Base-by-base conservation (phyloP, 495 filamentous ascomycete genomes). In the Aspergillus funiculosus region DNA sequence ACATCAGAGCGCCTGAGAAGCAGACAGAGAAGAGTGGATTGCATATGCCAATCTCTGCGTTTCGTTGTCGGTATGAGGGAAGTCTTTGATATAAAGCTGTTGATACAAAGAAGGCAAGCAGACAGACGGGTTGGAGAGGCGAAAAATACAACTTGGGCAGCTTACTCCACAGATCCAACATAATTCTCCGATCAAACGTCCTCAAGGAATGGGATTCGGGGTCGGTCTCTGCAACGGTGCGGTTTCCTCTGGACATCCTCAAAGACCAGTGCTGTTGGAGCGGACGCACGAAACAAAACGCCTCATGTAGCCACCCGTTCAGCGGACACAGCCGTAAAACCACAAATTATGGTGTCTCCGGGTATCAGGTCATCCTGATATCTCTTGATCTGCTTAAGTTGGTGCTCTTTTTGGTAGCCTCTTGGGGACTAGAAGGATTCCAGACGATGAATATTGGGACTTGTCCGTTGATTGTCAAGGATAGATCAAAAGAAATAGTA, bases 281-380 rank as follows among this genome's bases (percentile, higher is more conserved):
- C 41, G 36, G 32, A 37, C 15, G 22, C 24, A 18, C 39, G 39
- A 51, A 39, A 52, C 44, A 50, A 48, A 53, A 24, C 31, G 46
- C 53, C 53, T 46, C 51, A 53, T 57, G 50, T 57, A 31, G 17
- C 34, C 46, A 53, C 32, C 54, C 54, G 54, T 13, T 30, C 32
- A 37, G 29, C 27, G 28, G 31, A 10, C 29, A 43, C 38, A 32
- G 22, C 31, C 35, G 44, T 42, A 50, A 36, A 48, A 37, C 34
- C n/a, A 26, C 29, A 31, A 44, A 43, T 28, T 25, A n/a, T 25
- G 19, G 29, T 32, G 45, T 30, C 9, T 29, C 30, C 46, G 36
- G 19, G 30, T 37, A 42, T 22, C 17, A n/a, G 18, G 17, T n/a
- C 28, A 51, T 31, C 38, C 20, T 19, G 8, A 24, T 35, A 39